Base-by-base conservation (phyloP, 768 basidiomycete species). In the Inosperma sp. region DNA sequence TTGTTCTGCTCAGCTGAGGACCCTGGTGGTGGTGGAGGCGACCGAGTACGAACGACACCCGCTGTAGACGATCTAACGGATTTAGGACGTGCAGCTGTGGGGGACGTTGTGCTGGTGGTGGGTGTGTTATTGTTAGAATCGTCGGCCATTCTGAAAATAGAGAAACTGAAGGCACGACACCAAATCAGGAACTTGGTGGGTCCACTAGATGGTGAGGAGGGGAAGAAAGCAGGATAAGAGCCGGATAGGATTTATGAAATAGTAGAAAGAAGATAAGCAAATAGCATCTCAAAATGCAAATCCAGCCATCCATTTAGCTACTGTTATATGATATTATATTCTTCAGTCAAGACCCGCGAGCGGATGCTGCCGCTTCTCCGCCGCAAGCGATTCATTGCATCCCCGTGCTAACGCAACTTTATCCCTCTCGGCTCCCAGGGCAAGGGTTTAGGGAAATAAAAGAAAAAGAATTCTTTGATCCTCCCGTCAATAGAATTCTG, bases 31-130 rank as follows among this genome's bases (percentile, higher is more conserved):
- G n/a, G 63, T 7, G 81, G 80, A 1, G 81, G 77, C 0, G 77
- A 72, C 49, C 81, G 65, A 17, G 73, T 72, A 47, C 81, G 76
- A 34, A 82, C 72, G 5, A 74, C 68, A 25, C 72, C 73, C 12
- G 72, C 55, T 5, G 72, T 68, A 6, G 65, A 59, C 35, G 72
- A 62, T 59, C 74, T 70, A 40, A 64, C 52, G 27, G 68, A 62
- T 59, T 77, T 78, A 51, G 71, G 67, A 48, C 77, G 72, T 47
- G 71, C 59, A 49, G 63, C 59, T 30, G 69, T 56, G 34, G 73
- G 66, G 52, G 76, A 73, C 49, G 72, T 63, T 26, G 71, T 52
- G 53, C 71, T 59, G 45, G 68, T 44, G 56, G 58, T 59, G 51
- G 56, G 55, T 13, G 37, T 40, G 27, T 37, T 53, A 39, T 44